Evolutionary conservation across 2,329 filamentous ascomycete species (phyloP).

Genomic region (Hymenoscyphus occultus): DNA sequence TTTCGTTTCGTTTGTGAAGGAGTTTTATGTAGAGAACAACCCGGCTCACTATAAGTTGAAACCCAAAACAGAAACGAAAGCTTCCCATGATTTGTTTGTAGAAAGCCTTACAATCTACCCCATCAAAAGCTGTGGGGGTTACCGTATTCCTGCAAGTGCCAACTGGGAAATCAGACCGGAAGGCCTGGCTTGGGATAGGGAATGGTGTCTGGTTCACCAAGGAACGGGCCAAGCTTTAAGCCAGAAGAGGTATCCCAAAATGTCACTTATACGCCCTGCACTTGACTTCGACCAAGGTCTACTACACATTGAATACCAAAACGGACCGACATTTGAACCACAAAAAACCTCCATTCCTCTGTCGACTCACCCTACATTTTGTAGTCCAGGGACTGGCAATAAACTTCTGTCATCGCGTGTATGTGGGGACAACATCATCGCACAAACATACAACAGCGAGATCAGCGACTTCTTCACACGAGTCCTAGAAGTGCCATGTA

Average conservation of each 20-base stretch:
- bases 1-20: slow-evolving; percentile 68
- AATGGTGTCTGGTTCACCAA: slow-evolving; percentile 91
- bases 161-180: slow-evolving; percentile 77
- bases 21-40: slow-evolving; percentile 51
- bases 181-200: slow-evolving; percentile 89
- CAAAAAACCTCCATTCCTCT: slow-evolving; percentile 56
- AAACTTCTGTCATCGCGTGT: slow-evolving; percentile 60
- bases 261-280: slow-evolving; percentile 76
- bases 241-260: slow-evolving; percentile 83
- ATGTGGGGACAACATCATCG: slow-evolving; percentile 75
- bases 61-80: not conserved
- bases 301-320: slow-evolving; percentile 58
- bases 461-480: slow-evolving; percentile 76
- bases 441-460: slow-evolving; percentile 64
- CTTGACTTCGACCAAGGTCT: slow-evolving; percentile 68
- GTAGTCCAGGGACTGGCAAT: slow-evolving; percentile 41
- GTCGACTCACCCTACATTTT: slow-evolving; percentile 61
- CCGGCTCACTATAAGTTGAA: not conserved
- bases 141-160: slow-evolving; percentile 58
- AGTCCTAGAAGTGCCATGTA: slow-evolving; percentile 74
- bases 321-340: slow-evolving; percentile 29
- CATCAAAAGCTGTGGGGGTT: slow-evolving; percentile 90
- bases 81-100: slow-evolving; percentile 44
- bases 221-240: slow-evolving; percentile 81
- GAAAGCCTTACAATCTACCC: slow-evolving; percentile 75